Conservation (phyloP, 345 rosid genomes). For the Populus ilicifolia region DNA sequence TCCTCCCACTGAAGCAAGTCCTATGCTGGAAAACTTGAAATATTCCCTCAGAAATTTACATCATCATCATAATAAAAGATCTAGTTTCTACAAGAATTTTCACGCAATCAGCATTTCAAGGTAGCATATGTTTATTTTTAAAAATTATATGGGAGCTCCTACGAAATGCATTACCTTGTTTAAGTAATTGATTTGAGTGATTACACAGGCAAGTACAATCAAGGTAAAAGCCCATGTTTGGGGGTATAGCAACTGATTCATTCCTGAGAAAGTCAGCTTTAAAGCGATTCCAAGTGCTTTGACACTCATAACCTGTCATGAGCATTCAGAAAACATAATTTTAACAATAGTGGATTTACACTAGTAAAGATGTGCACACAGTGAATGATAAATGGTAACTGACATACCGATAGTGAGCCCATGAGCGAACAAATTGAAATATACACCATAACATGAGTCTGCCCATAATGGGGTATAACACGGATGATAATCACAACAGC, state of each 20-base stretch:
- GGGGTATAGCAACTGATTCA: constrained; percentile 23
- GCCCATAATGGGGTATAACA: constrained; percentile 20
- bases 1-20: not conserved
- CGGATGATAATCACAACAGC: constrained; percentile 15
- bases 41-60: not conserved
- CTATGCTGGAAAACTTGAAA: not conserved
- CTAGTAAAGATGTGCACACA: not conserved
- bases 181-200: constrained; percentile 32
- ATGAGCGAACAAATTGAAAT: constrained; percentile 24
- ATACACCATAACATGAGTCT: constrained; percentile 25
- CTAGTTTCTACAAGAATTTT: not conserved
- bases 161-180: constrained; percentile 24
- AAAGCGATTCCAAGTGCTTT: constrained; percentile 32
- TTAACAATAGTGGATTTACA: not conserved
- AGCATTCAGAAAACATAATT: not conserved
- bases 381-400: no score
- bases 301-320: constrained; percentile 30
- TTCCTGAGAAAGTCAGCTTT: constrained; percentile 34
- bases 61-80: not conserved
- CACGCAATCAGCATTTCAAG: not conserved
- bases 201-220: constrained; percentile 20
- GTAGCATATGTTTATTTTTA: not conserved
- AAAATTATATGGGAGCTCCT: not conserved
- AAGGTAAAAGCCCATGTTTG: constrained; percentile 28
- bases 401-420: constrained; percentile 20